Evolutionary conservation across 345 rosid species (phyloP), one percentile per base, ranked within the genome.

Genomic region (Jatropha curcas): DNA sequence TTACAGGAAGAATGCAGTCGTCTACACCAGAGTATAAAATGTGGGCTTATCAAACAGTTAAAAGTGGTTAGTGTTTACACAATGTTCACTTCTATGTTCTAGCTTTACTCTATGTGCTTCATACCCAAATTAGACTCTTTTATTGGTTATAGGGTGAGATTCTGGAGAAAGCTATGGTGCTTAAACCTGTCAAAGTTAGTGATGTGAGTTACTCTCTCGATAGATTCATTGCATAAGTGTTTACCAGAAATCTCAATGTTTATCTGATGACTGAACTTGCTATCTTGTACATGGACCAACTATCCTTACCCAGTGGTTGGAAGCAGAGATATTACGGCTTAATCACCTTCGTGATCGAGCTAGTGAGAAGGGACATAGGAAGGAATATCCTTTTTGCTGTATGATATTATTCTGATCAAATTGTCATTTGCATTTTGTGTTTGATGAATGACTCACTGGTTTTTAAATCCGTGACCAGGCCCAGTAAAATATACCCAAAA

Each of bases 381-480:
- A 89, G 74, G 94, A 91, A 92, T 95, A 95, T 95, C 99, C 99
- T 95, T 77, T 95, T 77, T 86, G 71, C 62, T 83, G 14, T 63
- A 81, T 70, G 71, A 74, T 24, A 68, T 72, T 80, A 50, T 65
- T 50, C 35, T 68, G 24, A 34, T 46, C 25, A 9, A 2, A 48
- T 19, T 43, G 58, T 48, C 2, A 6, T 50, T 31, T 66, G 35
- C 5, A 33, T n/a, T 65, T 60, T 70, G 8, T 34, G 24, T 22
- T 25, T 59, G 24, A 27, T 28, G 28, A 62, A 27, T n/a, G 22
- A 19, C 39, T 52, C 28, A 9, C 20, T 60, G 2, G 31, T 27
- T 16, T 45, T 65, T 50, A 20, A 34, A 24, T 12, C 28, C 41
- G 25, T 48, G 67, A 58, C 30, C 24, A 20, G 63, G 24, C 6